phyloP scores from a whole-genome alignment of 805 yeast species.

The Kuraishia molischiana region DNA sequence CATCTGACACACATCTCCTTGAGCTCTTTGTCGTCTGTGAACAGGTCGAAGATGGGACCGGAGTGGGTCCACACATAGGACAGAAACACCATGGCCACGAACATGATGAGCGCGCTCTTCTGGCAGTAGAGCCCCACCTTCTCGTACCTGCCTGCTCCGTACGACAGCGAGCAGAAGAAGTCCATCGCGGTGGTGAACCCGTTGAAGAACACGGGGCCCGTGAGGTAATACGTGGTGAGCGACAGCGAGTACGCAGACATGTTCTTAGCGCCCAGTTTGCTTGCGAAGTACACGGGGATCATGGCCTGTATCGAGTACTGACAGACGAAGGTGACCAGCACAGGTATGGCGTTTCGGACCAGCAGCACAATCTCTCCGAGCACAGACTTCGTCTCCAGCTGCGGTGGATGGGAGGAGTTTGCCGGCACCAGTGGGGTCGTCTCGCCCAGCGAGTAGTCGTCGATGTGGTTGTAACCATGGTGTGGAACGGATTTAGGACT shows the following conservation, averaged over 20 bases:
- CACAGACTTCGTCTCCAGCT: neutral
- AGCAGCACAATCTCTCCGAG: slow-evolving; percentile 26
- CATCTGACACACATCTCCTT: slow-evolving; percentile 47
- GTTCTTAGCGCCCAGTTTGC: slow-evolving; percentile 60
- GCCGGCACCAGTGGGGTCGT: neutral
- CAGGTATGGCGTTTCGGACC: slow-evolving; percentile 37
- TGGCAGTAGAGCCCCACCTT: slow-evolving; percentile 61
- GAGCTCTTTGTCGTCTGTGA: slow-evolving; percentile 24
- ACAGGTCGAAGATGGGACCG: slow-evolving; percentile 30
- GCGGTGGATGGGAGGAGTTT: neutral
- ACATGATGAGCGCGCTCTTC: slow-evolving; percentile 50
- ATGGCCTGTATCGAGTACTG: slow-evolving; percentile 60
- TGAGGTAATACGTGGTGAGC: slow-evolving; percentile 69
- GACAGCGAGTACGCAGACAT: slow-evolving; percentile 69
- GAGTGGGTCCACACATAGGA: slow-evolving; percentile 54
- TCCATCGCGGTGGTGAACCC: slow-evolving; percentile 72
- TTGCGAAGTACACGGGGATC: slow-evolving; percentile 73
- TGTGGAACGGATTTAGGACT: neutral
- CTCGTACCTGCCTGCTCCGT: slow-evolving; percentile 54
- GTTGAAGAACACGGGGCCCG: slow-evolving; percentile 65
- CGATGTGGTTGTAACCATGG: neutral
- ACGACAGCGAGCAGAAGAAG: slow-evolving; percentile 71
- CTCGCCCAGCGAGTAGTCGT: neutral
- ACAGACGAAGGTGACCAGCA: slow-evolving; percentile 54
- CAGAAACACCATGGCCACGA: slow-evolving; percentile 41